Evolutionary conservation across 768 basidiomycete genomes (phyloP).

Genomic region (Scleroderma bovista): DNA sequence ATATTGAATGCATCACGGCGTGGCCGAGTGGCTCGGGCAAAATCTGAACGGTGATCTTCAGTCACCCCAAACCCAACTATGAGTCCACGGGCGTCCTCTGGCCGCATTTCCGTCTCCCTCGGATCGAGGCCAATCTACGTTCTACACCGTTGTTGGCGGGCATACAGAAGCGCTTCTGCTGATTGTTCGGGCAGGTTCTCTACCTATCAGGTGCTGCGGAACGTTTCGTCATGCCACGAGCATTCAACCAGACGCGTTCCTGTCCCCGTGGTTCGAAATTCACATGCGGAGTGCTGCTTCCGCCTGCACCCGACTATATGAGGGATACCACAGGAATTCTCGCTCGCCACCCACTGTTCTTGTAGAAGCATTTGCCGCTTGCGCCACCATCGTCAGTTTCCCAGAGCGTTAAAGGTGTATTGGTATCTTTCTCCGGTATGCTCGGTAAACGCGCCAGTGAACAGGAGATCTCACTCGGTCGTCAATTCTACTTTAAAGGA

Average conservation of each 20-base stretch:
- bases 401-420: constrained; percentile 7
- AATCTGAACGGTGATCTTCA: not conserved
- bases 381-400: constrained; percentile 1
- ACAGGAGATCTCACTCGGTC: constrained; percentile 16
- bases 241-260: not conserved
- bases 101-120: constrained; percentile 9
- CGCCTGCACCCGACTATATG: not conserved
- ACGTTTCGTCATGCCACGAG: not conserved
- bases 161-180: too few relatives aligned
- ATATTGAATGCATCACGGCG: not conserved
- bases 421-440: constrained; percentile 18
- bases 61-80: not conserved
- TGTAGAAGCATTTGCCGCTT: constrained; percentile 10
- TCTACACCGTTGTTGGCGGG: constrained; percentile 24
- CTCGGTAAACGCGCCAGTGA: constrained; percentile 19
- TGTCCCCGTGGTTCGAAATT: not conserved
- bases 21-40: not conserved
- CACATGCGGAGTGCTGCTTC: not conserved
- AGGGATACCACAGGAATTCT: constrained; percentile 4
- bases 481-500: constrained; percentile 24
- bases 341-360: constrained; percentile 5
- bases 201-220: not conserved
- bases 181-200: not conserved
- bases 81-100: not conserved
- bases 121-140: constrained; percentile 7